Conservation (phyloP, 129 eudicot genomes). For the Flaveria bidentis region DNA sequence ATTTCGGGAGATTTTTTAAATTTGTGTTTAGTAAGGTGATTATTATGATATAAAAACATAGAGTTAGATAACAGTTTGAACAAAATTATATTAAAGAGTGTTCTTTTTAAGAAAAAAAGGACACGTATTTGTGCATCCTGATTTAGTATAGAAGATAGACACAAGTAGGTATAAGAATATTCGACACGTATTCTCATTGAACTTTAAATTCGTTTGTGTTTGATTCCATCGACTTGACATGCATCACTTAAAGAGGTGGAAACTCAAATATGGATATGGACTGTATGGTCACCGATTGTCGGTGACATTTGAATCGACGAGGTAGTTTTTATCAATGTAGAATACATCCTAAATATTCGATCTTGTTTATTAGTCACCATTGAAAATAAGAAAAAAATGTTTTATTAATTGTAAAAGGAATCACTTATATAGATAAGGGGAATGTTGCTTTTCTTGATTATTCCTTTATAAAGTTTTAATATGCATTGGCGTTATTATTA, state of each 20-base stretch:
- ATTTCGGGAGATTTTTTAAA: background rate
- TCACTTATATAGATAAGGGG: background rate
- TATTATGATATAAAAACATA: background rate
- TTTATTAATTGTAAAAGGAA: background rate
- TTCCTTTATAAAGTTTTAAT: background rate
- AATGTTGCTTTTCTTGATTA: slow-evolving; percentile 8
- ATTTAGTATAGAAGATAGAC: background rate
- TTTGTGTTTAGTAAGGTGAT: background rate
- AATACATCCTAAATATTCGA: background rate
- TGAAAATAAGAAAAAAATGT: background rate
- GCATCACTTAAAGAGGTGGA: background rate
- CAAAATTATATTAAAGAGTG: too few relatives aligned
- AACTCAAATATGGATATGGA: background rate
- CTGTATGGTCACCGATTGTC: background rate
- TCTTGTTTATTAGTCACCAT: background rate
- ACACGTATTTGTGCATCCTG: background rate
- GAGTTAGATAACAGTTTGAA: background rate
- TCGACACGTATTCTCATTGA: background rate
- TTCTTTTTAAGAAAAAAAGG: too few relatives aligned
- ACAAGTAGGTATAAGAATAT: background rate
- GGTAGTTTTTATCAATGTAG: background rate
- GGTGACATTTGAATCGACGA: background rate
- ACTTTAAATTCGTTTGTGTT: background rate
- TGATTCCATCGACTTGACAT: background rate
- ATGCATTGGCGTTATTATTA: too few relatives aligned